A percentile compares a stretch with the other conserved stretches of the same genome.
Conservation (phyloP, 2,329 filamentous ascomycete species). For the Orbilia oligospora region DNA sequence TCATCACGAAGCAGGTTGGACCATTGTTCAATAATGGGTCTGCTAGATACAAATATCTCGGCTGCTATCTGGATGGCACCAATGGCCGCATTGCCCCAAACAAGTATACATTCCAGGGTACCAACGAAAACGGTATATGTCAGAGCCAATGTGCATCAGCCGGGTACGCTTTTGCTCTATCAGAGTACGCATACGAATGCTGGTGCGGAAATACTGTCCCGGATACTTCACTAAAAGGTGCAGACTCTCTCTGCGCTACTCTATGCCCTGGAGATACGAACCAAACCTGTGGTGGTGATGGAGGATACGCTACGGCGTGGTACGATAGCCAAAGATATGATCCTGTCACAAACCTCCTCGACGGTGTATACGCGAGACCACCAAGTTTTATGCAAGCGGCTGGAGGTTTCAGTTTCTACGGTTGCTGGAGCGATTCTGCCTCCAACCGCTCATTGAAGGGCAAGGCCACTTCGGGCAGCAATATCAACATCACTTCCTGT, state of each 20-base stretch:
- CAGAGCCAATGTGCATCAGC: constrained; percentile 64
- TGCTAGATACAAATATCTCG: constrained; percentile 66
- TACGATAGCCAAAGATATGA: constrained; percentile 55
- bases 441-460: constrained; percentile 42
- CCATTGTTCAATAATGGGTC: constrained; percentile 65
- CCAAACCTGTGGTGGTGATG: constrained; percentile 65
- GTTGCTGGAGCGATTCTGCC: constrained; percentile 52
- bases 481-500: constrained; percentile 53
- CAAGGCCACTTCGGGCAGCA: constrained; percentile 19
- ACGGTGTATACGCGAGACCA: constrained; percentile 48
- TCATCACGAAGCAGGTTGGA: constrained; percentile 66
- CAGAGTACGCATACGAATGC: constrained; percentile 62
- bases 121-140: constrained; percentile 66
- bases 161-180: constrained; percentile 66
- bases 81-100: constrained; percentile 66
- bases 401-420: constrained; percentile 40
- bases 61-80: constrained; percentile 67
- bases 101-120: constrained; percentile 65
- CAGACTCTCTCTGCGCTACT: constrained; percentile 61
- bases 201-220: constrained; percentile 65
- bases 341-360: constrained; percentile 49
- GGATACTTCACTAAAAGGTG: constrained; percentile 31
- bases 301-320: constrained; percentile 64
- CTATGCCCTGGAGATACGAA: constrained; percentile 64
- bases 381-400: constrained; percentile 44